These are phyloP conservation scores for Pythium sp. DNA, from an alignment of 352 stramenopile species.

Conservation along the genomic window DNA sequence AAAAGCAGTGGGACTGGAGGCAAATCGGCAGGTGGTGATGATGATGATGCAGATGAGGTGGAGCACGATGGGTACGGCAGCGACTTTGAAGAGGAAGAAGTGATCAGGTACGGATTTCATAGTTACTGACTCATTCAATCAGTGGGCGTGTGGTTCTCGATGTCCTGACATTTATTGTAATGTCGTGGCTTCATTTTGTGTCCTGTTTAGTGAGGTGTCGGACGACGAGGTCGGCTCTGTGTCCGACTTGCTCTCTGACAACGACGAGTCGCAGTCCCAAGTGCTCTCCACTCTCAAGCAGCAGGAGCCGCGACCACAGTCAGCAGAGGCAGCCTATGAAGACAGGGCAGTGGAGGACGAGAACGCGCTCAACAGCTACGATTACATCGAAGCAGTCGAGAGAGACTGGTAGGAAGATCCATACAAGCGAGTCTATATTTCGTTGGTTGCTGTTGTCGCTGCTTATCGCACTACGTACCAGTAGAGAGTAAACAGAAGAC, in stretches of 20 bases:
- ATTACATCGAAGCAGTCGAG: conserved; percentile 81
- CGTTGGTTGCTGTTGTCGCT: too few species aligned
- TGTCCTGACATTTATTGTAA: not conserved
- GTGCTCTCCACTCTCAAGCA: conserved; percentile 9
- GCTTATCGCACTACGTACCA: too few species aligned
- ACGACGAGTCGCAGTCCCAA: conserved; percentile 30
- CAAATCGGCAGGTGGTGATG: not conserved
- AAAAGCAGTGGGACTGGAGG: conserved; percentile 12
- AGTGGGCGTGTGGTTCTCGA: not conserved
- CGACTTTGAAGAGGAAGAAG: conserved; percentile 84
- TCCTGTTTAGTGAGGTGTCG: conserved; percentile 11
- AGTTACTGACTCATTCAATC: not conserved
- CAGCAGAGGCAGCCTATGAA: conserved; percentile 1
- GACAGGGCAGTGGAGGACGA: conserved; percentile 56
- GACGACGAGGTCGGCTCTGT: conserved; percentile 33
- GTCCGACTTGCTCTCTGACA: conserved; percentile 43
- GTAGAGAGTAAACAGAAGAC: not conserved
- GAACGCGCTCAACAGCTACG: conserved; percentile 78
- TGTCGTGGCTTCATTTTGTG: not conserved
- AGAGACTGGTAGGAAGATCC: conserved; percentile 25
- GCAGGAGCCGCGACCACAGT: not conserved
- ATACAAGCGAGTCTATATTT: conserved; percentile 10
- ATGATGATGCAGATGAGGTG: conserved; percentile 30
- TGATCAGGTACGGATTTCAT: conserved; percentile 45
- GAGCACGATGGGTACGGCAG: conserved; percentile 70